Evolutionary conservation across 2,329 filamentous ascomycete genomes (phyloP), one percentile per base, ranked within the genome.

Genomic region (Fusarium dlaminii): DNA sequence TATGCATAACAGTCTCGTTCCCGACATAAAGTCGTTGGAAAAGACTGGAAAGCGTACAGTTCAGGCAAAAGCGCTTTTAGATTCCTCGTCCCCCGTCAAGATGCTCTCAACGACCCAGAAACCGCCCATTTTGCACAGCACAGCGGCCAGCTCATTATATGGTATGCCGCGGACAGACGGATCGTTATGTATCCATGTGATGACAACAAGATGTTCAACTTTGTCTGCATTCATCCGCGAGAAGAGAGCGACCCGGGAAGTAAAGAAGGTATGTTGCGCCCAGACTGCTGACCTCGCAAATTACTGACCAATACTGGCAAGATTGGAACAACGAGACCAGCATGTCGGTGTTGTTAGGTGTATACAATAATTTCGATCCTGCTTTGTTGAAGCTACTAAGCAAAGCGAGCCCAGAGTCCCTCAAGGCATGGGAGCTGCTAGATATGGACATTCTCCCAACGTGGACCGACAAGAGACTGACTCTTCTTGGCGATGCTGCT

Each of bases 401-500:
- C 20, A 88, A 86, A 74, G 85, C 82, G 0, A 83, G 87, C 11
- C 81, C 84, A 0, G 77, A 82, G 0, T 82, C 82, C 6, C 79
- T 91, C 29, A 90, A 87, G 66, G 82, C 90, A 1, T 92, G 89
- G 90, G 86, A 85, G 51, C 79, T 92, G 9, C 79, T 91, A 17
- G 91, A 93, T 72, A 91, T 92, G 88, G 86, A 88, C 11, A 81
- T 84, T 3, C 79, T 93, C 13, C 85, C 86, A 0, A 84, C 80
- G 1, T 93, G 90, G 87, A 83, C 84, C 0, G 85, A 87, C 8
- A 86, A 81, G 4, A 85, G 83, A n/a, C 77, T 92, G n/a, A 90
- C 86, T 3, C 79, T 93, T 1, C 79, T 93, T 3, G 91, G 92
- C 0, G 91, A 93, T 79, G 90, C 91, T 0, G 91, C 90, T 1